phyloP scores from a whole-genome alignment of 306 rosid species.

The Quercus rubra region DNA sequence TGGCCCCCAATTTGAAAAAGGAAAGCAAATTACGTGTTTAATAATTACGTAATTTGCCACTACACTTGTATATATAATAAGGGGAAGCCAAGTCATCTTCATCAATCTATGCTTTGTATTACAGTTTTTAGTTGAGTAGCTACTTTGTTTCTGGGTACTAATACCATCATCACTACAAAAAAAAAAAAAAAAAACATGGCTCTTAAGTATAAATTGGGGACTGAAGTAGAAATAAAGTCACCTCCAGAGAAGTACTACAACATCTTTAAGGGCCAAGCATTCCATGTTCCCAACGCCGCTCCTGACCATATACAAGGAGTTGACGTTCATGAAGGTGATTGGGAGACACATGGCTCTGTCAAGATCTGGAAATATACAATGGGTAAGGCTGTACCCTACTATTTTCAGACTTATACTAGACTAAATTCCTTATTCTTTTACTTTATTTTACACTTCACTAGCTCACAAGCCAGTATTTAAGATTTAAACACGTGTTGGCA shows the following conservation, averaged over 20 bases:
- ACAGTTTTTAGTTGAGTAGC: neutral
- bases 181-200: slow-evolving; percentile 10
- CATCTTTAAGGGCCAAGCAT: slow-evolving; percentile 5
- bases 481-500: too few relatives aligned
- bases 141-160: too few relatives aligned
- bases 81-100: neutral
- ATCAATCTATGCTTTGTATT: neutral
- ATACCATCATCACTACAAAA: neutral
- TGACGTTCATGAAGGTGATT: slow-evolving; percentile 51
- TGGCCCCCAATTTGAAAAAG: too few relatives aligned
- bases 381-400: slow-evolving; percentile 11
- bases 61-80: too few relatives aligned
- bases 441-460: neutral
- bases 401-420: neutral
- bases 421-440: neutral
- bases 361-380: slow-evolving; percentile 35
- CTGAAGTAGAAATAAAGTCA: slow-evolving; percentile 24
- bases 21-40: too few relatives aligned
- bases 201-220: slow-evolving; percentile 28
- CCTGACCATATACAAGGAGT: slow-evolving; percentile 14
- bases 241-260: slow-evolving; percentile 24
- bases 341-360: slow-evolving; percentile 44
- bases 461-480: neutral
- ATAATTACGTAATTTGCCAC: too few relatives aligned
- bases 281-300: slow-evolving; percentile 18